These are phyloP conservation scores for Quercus mongolica DNA, from an alignment of 306 rosid species.

Conservation along the genomic window DNA sequence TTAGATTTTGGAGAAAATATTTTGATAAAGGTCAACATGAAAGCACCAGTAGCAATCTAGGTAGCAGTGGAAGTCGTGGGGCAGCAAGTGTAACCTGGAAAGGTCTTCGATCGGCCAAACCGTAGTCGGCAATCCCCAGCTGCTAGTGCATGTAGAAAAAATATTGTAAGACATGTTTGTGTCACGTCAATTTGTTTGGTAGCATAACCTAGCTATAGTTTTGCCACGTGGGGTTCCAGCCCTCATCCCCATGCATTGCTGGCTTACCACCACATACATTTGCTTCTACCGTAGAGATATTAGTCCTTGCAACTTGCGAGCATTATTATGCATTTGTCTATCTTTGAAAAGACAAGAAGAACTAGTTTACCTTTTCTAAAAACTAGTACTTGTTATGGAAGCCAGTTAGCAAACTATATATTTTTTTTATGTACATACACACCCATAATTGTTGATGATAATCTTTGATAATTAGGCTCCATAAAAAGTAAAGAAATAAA, in stretches of 20 bases:
- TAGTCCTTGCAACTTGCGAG: not conserved
- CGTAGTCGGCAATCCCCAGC: not conserved
- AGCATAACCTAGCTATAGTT: not conserved
- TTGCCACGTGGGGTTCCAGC: not conserved
- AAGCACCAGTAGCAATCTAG: not conserved
- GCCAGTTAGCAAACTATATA: no score
- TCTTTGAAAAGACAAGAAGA: not conserved
- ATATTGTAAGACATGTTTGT: not conserved
- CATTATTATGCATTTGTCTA: not conserved
- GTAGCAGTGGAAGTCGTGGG: not conserved
- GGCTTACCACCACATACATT: not conserved
- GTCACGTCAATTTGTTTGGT: constrained; percentile 13
- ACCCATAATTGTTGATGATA: no score
- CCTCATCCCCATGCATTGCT: not conserved
- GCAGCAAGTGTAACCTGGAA: not conserved
- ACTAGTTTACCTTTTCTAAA: not conserved
- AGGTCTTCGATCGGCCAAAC: not conserved
- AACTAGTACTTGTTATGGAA: not conserved
- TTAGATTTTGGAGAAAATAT: not conserved
- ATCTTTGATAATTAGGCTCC: no score
- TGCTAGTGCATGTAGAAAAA: not conserved
- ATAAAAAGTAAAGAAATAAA: no score
- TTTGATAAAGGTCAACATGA: not conserved
- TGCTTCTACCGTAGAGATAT: no score
- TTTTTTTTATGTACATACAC: no score